Conservation (phyloP, 148 eudicot genomes). For the Chenopodium album region DNA sequence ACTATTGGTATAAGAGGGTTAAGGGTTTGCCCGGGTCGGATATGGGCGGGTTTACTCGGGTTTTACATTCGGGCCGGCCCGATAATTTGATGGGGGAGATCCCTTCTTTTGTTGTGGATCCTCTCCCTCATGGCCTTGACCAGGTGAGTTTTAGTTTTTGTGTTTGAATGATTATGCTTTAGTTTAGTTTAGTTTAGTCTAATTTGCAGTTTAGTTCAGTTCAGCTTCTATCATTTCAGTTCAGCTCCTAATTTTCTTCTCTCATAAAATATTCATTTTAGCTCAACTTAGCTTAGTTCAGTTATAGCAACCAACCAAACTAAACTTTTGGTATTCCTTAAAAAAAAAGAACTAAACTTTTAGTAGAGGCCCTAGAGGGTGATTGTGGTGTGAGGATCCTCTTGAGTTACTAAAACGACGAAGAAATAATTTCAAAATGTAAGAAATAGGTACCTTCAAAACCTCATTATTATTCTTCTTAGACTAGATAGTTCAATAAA, state of each 20-base stretch:
- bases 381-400: not conserved
- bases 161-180: not conserved
- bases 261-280: too few species aligned
- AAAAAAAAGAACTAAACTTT: too few species aligned
- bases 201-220: not conserved
- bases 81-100: constrained; percentile 53
- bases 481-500: not conserved
- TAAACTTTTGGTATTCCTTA: too few species aligned
- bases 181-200: not conserved
- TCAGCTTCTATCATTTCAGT: too few species aligned
- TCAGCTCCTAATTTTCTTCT: too few species aligned
- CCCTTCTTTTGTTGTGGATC: constrained; percentile 50
- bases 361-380: not conserved
- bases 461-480: too few species aligned
- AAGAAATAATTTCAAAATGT: too few species aligned
- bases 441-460: not conserved
- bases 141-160: constrained; percentile 21
- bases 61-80: constrained; percentile 45
- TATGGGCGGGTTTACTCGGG: constrained; percentile 54
- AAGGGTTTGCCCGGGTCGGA: constrained; percentile 39
- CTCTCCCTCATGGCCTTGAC: constrained; percentile 44
- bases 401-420: not conserved
- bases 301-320: too few species aligned
- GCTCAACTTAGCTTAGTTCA: too few species aligned
- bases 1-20: constrained; percentile 46